phyloP scores from a whole-genome alignment of 169 alveolate species.

The Amoebophrya sp. region DNA sequence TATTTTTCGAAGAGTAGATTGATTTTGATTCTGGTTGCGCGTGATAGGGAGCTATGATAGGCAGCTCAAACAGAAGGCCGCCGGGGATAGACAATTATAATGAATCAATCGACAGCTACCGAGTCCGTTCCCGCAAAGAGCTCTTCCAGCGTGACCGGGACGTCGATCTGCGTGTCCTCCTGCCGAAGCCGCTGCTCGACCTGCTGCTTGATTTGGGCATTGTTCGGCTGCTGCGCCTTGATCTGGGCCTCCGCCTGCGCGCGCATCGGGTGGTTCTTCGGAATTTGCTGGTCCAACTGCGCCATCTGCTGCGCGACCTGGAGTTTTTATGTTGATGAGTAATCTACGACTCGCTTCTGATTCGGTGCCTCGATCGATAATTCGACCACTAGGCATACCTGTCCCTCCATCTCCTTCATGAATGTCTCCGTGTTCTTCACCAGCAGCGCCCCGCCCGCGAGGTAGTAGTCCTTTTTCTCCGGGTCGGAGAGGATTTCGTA shows the following conservation, averaged over 20 bases:
- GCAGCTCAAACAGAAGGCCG: too few species aligned
- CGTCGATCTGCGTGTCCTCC: neutral
- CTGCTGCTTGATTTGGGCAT: neutral
- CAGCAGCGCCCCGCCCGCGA: neutral
- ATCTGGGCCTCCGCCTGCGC: neutral
- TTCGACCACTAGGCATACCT: too few species aligned
- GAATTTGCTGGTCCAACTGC: neutral
- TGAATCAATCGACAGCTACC: too few species aligned
- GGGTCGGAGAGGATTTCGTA: neutral
- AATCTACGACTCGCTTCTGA: too few species aligned
- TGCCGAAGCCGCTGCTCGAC: neutral
- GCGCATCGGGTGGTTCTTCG: neutral
- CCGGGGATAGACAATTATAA: too few species aligned
- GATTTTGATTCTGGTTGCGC: too few species aligned
- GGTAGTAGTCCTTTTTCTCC: neutral
- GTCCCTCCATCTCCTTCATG: neutral
- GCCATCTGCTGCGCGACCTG: constrained; percentile 2
- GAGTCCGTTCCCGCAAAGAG: neutral
- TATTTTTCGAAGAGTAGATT: too few species aligned
- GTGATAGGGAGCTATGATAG: too few species aligned
- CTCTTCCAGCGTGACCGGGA: neutral
- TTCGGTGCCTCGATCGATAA: too few species aligned
- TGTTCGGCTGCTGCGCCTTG: neutral
- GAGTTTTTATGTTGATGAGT: too few species aligned
- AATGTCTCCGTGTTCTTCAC: neutral